Base-by-base conservation (phyloP, 1,284 basidiomycete genomes). In the Apiotrichum gamsii region DNA sequence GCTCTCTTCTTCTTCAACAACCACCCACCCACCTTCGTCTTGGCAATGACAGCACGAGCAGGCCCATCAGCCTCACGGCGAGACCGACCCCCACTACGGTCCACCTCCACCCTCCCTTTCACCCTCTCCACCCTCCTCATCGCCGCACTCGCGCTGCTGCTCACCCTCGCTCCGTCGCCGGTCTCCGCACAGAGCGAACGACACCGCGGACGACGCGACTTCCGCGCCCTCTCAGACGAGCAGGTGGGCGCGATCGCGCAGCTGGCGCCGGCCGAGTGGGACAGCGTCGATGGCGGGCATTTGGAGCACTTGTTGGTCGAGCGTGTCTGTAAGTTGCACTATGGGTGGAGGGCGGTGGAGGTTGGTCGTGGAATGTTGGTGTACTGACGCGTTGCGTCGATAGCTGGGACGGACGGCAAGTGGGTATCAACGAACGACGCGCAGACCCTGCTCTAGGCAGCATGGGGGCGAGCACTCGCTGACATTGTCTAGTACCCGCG, bases 241-340 rank as follows among this genome's bases (percentile, higher is more conserved):
- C 45, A 60, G 23, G 30, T 70, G 5, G 19, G 31, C 23, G 36
- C 38, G 1, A 32, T 72, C 9, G 57, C 56, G 1, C 29, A 51
- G 13, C 47, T 60, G 9, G 52, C 54, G 24, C 70, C 70, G 10
- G 49, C 58, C n/a, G 54, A 66, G 37, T 72, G 67, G 68, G 33
- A 43, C 8, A 52, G 51, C 9, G 64, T 68, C 8, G 45, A 51
- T 10, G 54, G 55, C 11, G 70, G 71, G 2, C 89, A 93, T 72
- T 62, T 93, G 44, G 83, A 82, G 3, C 83, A 81, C 60, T 80
- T 93, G 23, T 74, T 93, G 36, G 86, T 93, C 49, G 90, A 90
- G 16, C 77, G 90, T 60, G 74, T 82, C 36, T 78, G 87, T 89
- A 71, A 57, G 84, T 77, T 8, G 28, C 18, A 18, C 8, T 37